Base-by-base conservation (phyloP, 2,329 filamentous ascomycete genomes). In the Mycosphaerella sp. region DNA sequence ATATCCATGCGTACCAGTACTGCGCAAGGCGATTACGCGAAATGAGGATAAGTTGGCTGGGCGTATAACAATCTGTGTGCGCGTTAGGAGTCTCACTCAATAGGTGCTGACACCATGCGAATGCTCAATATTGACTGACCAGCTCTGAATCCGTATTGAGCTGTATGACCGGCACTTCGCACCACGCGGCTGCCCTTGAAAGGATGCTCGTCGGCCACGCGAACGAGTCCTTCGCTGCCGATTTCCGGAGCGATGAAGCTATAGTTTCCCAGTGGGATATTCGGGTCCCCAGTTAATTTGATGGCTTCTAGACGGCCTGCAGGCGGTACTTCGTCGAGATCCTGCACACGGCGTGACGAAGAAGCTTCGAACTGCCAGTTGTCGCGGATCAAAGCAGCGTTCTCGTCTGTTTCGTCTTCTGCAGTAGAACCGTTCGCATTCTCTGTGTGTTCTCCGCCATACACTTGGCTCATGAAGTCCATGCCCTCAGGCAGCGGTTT, bases 201-300 rank as follows among this genome's bases (percentile, higher is more conserved):
- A 1, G 80, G 79, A 0, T 78, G 71, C 52, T 89, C 85, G 1
- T 79, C 73, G 0, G 84, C 81, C 1, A 81, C 72, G 0, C 82
- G 74, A 0, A 91, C 69, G 17, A 85, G 75, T 0, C 87, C 88
- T 0, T 64, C 70, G 0, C 78, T 74, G 0, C 86, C 84, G 32
- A 97, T 80, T 60, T 96, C 89, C 4, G 88, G 80, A 0, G 83
- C 85, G 3, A 87, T 77, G 66, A 95, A 96, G 0, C 86, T 88
- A 59, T 84, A 81, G 67, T 96, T 86, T 7, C 90, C 91, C 7
- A 90, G 79, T 0, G 91, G 91, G 12, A 97, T 82, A 59, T 96
- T 94, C 0, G 85, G 82, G 63, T 98, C 91, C 0, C 91, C 91
- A 0, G 91, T 97, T 30, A 98, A 73, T 67, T 97, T 97, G 64